Base-by-base conservation (phyloP, 257 asterid species). In the Nicotiana knightiana region DNA sequence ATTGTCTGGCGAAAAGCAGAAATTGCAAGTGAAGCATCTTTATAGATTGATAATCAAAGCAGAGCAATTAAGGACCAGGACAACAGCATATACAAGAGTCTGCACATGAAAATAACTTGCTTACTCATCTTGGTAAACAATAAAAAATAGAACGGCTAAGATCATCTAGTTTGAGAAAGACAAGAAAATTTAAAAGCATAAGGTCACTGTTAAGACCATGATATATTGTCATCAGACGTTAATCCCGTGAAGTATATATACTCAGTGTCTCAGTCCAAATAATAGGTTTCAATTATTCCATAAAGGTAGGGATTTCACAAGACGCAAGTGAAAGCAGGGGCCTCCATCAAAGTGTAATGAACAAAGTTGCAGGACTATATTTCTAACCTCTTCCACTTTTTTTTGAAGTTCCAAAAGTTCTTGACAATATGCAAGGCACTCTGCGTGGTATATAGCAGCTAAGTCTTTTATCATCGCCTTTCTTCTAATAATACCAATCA, bases 401-500 rank as follows among this genome's bases (percentile, higher is more conserved):
- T 85, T 91, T 90, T 96, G 98, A 51, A 94, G 95, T 85, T 94
- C 97, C 90, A 91, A 86, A 59, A 96, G 97, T 84, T 94, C 94
- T 87, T 91, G 97, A 88, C 99, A 93, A 86, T 92, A 88, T 11
- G 97, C 71, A 84, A 93, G 99, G 88, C 99, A 96, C 92, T 96
- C 99, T 1, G 98, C 94, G 46, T 96, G 99, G 81, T 93, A 96
- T 17, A 86, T 88, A 58, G 93, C 98, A 26, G 99, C 98, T 91
- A 95, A 84, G 78, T 92, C 99, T 84, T 91, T 93, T 81, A 95
- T 89, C 91, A 95, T 84, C 43, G 97, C 94, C 89, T 93, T 95
- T 88, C 99, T 91, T 89, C 90, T 89, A 81, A 93, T 91, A 32
- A 93, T 91, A 15, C 98, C 99, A 85, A 95, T 88, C 99, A 91